Conservation (phyloP, 2,329 filamentous ascomycete genomes). For the Lachnellula suecica region DNA sequence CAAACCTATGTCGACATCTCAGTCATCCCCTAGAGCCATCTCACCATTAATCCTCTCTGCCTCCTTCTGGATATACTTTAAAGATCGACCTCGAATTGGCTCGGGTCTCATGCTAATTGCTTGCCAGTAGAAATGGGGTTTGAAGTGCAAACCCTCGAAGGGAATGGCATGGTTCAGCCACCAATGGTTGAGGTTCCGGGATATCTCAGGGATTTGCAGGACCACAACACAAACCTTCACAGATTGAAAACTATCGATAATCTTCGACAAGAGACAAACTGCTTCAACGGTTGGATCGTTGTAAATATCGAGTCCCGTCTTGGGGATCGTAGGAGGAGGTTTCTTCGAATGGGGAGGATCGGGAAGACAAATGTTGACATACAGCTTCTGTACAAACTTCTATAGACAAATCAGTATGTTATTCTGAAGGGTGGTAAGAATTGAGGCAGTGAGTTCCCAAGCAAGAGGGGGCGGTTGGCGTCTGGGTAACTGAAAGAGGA, state of each 20-base stretch:
- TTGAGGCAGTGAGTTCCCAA: too few relatives aligned
- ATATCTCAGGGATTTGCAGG: neutral
- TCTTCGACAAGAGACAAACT: neutral
- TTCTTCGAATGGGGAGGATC: too few relatives aligned
- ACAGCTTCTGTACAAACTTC: neutral
- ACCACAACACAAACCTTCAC: neutral
- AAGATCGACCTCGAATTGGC: neutral
- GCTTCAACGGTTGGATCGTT: neutral
- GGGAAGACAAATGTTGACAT: neutral
- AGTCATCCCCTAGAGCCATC: too few relatives aligned
- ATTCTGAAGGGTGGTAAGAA: too few relatives aligned
- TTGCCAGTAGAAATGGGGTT: neutral
- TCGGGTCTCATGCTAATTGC: neutral
- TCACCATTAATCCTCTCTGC: too few relatives aligned
- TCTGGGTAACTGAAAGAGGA: too few relatives aligned
- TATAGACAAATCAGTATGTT: too few relatives aligned
- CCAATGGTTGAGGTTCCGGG: neutral
- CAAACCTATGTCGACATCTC: too few relatives aligned
- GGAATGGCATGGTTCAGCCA: neutral
- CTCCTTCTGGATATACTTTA: neutral
- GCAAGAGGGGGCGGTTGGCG: too few relatives aligned
- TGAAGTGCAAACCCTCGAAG: neutral
- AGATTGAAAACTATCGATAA: neutral
- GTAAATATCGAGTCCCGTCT: neutral
- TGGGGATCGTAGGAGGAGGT: too few relatives aligned